Base-by-base conservation (phyloP, 2,329 filamentous ascomycete species). In the Seiridium cupressi region DNA sequence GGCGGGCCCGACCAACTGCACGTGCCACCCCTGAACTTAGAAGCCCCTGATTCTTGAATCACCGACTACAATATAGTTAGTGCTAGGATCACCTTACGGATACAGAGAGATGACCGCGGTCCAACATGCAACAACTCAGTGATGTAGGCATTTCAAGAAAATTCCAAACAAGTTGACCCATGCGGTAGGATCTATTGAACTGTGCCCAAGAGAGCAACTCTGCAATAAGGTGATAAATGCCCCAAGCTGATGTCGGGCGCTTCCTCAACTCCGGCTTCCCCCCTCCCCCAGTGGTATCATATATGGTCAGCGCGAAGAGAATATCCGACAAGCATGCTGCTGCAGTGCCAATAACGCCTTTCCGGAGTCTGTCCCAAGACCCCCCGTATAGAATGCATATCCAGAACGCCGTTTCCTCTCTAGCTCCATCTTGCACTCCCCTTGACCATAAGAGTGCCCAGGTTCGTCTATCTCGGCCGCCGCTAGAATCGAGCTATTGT, bases 251-350 rank as follows among this genome's bases (percentile, higher is more conserved):
- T 13, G 6, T 51, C 18, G 35, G n/a, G 49, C 49, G 35, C 35
- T 13, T 13, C 49, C 34, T 13, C 32, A 35, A 63, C 61, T 60
- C 62, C 63, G 62, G 47, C 13, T 58, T 55, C 47, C 32, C 44
- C 60, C 56, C 59, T 26, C 55, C 46, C 59, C 62, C 58, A 63
- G 57, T 65, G 65, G 65, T 67, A 67, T 67, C 65, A 65, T 65
- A 51, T 64, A 63, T 58, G 53, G 18, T 26, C 18, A 26, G 18
- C 18, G 18, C 18, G 18, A 26, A 26, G 18, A 26, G 18, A 26
- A 26, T 26, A 26, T 26, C 18, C 18, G 18, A 26, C 18, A 26
- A 26, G 18, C 18, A 26, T 26, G 18, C 18, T 26, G 18, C 18
- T 26, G 18, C 18, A 26, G 18, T 26, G 18, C 18, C 18, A 26